phyloP scores from a whole-genome alignment of 139 green algal species.

The Closterium sp. region DNA sequence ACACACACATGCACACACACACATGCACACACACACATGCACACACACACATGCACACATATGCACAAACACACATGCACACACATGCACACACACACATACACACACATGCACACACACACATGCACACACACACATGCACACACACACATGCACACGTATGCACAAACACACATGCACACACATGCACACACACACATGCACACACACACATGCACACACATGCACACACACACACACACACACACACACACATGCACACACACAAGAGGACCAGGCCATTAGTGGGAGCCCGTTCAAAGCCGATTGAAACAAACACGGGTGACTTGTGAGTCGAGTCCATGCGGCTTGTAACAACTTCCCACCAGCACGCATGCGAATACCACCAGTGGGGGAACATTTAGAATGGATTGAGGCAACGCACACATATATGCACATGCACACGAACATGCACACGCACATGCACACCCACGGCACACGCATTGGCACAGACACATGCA shows the following conservation, averaged over 20 bases:
- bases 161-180: background rate
- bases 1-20: no score
- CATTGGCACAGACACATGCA: no score
- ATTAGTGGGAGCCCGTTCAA: no score
- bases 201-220: background rate
- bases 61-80: background rate
- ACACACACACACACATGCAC: background rate
- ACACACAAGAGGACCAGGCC: background rate
- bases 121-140: background rate
- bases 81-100: background rate
- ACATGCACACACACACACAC: background rate
- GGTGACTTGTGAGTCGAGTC: slow-evolving; percentile 83
- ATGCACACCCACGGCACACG: no score
- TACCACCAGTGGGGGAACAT: background rate
- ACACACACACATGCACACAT: background rate
- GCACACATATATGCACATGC: no score
- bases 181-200: background rate
- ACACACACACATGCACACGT: background rate
- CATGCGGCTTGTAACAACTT: slow-evolving; percentile 72
- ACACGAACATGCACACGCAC: no score
- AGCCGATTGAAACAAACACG: background rate
- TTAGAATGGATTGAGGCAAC: background rate
- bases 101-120: background rate
- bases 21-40: background rate
- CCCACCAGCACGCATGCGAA: background rate